Base-by-base conservation (phyloP, 129 eudicot genomes). In the Helianthus tuberosus region DNA sequence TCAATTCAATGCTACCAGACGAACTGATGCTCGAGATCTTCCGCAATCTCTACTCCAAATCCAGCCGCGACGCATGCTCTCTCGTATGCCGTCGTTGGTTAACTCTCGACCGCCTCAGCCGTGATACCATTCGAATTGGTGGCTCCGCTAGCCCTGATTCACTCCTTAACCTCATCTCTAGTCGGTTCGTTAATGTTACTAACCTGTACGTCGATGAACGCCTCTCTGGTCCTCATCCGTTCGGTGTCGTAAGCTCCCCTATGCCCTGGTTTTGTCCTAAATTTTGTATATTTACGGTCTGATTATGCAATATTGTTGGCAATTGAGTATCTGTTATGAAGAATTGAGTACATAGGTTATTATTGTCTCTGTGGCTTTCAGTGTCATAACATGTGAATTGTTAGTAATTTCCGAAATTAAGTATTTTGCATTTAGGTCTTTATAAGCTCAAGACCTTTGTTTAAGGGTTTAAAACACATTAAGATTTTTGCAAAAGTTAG, bases 71-170 rank as follows among this genome's bases (percentile, higher is more conserved):
- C 44, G 91, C 95, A 0, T 82, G 85, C 62, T 80, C 96, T 11
- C 84, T 92, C 23, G 98, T 92, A 11, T 92, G 98, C 81, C 84
- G 83, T 49, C 81, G 96, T 12, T 92, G 98, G 98, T 77, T 82
- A 44, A 35, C 49, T 44, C 88, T 92, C 15, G 96, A 92, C 60
- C 85, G 96, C 16, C 75, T 82, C 49, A 87, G 95, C 85, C 98
- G 98, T 15, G 90, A 84, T n/a, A 85, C 97, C 13, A 75, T 92
- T 59, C 96, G 91, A 5, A 80, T 92, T 80, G 93, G 93, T 17
- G 97, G 91, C 7, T 89, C 97, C 1, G 89, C 85, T 12, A 68
- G 77, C 44, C 94, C 98, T 6, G 96, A 89, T 69, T 72, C 77
- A 13, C 83, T 87, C 39, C 82, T 89, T 8, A 14, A 72, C 35